Conservation (phyloP, 2,329 filamentous ascomycete genomes). For the Neofusicoccum ribis region DNA sequence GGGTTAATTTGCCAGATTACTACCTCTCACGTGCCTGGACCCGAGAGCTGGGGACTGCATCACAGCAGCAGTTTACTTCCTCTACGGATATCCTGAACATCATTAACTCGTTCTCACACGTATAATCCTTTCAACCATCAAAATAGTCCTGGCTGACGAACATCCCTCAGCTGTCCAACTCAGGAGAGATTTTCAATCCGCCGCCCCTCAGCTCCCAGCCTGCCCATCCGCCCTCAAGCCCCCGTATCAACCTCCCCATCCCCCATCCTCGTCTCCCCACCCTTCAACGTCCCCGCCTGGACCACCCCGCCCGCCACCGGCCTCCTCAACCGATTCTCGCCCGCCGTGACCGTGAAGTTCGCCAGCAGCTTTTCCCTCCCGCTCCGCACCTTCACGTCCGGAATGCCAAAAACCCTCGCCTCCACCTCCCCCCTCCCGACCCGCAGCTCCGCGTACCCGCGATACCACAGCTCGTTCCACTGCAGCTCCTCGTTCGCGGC, state of each 20-base stretch:
- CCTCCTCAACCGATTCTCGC: slow-evolving; percentile 60
- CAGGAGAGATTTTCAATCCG: neutral
- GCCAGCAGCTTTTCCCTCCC: slow-evolving; percentile 65
- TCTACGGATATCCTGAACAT: too few relatives aligned
- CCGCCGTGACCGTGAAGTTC: slow-evolving; percentile 67
- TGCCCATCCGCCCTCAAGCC: neutral
- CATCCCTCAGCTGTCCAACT: too few relatives aligned
- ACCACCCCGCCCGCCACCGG: slow-evolving; percentile 52
- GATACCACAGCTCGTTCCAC: slow-evolving; percentile 73
- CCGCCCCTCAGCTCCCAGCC: neutral
- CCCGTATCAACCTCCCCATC: slow-evolving; percentile 29
- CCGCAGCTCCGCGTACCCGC: slow-evolving; percentile 69
- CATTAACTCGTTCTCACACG: too few relatives aligned
- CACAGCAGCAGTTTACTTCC: too few relatives aligned
- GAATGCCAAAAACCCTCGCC: slow-evolving; percentile 65
- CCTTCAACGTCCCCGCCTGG: slow-evolving; percentile 58
- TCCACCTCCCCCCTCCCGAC: slow-evolving; percentile 42
- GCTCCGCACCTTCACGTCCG: slow-evolving; percentile 60
- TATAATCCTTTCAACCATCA: too few relatives aligned
- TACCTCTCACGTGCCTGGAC: too few relatives aligned
- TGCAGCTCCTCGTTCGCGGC: slow-evolving; percentile 63
- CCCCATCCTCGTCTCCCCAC: slow-evolving; percentile 37
- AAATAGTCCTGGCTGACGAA: too few relatives aligned
- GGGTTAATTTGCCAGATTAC: too few relatives aligned
- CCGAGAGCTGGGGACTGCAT: too few relatives aligned